A percentile compares a stretch with the other conserved stretches of the same genome.
Conservation (phyloP, 1,139 yeast genomes). For the Geotrichum aggregatum region DNA sequence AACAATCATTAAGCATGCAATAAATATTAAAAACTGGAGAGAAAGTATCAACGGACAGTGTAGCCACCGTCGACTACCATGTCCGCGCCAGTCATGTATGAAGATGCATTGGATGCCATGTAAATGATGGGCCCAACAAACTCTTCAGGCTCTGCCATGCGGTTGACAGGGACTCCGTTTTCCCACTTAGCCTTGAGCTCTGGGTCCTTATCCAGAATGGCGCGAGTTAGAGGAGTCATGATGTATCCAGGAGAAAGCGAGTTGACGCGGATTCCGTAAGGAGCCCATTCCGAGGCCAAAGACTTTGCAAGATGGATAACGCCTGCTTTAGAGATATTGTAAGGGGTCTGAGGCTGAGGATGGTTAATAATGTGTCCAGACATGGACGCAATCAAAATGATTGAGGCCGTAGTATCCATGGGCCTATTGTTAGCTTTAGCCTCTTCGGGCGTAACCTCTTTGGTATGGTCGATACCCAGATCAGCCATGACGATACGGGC, state of each 20-base stretch:
- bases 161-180: conserved; percentile 63
- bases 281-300: conserved; percentile 82
- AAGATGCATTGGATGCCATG: conserved; percentile 65
- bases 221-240: conserved; percentile 58
- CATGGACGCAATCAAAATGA: conserved; percentile 79
- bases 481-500: conserved; percentile 63
- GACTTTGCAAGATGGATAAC: conserved; percentile 73
- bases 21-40: background rate
- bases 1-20: background rate
- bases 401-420: conserved; percentile 48
- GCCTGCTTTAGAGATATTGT: conserved; percentile 84
- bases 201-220: conserved; percentile 51
- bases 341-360: conserved; percentile 81
- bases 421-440: conserved; percentile 1
- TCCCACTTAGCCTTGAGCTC: conserved; percentile 57
- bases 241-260: conserved; percentile 80
- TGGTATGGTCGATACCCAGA: conserved; percentile 25
- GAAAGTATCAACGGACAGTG: conserved; percentile 48
- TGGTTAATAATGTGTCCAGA: conserved; percentile 77
- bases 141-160: conserved; percentile 77
- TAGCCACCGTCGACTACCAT: conserved; percentile 82
- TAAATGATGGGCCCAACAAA: conserved; percentile 75
- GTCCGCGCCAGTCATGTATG: conserved; percentile 82
- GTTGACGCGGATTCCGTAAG: conserved; percentile 71
- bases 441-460: background rate